Evolutionary conservation across 176 grass and related monocot genomes (phyloP).

Genomic region (Eragrostis curvula): DNA sequence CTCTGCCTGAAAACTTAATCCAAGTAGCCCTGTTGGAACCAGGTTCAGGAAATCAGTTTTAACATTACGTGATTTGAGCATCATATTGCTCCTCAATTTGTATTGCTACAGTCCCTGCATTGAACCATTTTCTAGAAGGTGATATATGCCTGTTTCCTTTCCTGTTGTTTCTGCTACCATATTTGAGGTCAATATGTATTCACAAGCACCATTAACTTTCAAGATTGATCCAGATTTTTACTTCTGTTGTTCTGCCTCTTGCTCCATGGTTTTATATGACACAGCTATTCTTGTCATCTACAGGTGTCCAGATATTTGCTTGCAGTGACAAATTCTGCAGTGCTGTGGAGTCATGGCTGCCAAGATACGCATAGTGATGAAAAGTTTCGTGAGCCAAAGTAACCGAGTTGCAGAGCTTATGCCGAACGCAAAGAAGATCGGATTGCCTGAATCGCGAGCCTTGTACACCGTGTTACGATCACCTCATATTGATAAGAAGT

Average conservation of each 20-base stretch:
- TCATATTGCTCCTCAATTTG: background rate
- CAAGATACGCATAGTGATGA: slow-evolving; percentile 64
- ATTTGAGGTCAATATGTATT: background rate
- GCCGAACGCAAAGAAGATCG: slow-evolving; percentile 44
- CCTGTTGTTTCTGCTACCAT: background rate
- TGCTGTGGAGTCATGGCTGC: slow-evolving; percentile 32
- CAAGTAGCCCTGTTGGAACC: background rate
- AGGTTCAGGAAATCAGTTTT: background rate
- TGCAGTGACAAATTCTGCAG: background rate
- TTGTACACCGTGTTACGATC: slow-evolving; percentile 62
- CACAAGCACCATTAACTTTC: background rate
- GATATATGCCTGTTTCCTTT: background rate
- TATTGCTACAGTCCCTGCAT: background rate
- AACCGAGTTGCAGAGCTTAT: slow-evolving; percentile 44
- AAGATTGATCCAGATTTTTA: background rate
- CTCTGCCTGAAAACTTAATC: background rate
- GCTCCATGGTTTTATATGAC: background rate
- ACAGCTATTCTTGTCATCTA: background rate
- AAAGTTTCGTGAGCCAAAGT: slow-evolving; percentile 56
- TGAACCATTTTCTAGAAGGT: background rate
- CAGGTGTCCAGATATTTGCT: no score
- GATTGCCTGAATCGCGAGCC: slow-evolving; percentile 52
- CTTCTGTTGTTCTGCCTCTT: background rate
- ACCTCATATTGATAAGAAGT: slow-evolving; percentile 80
- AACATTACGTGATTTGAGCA: background rate